Conservation (phyloP, 2,329 filamentous ascomycete genomes). For the Scedosporium aurantiacum region DNA sequence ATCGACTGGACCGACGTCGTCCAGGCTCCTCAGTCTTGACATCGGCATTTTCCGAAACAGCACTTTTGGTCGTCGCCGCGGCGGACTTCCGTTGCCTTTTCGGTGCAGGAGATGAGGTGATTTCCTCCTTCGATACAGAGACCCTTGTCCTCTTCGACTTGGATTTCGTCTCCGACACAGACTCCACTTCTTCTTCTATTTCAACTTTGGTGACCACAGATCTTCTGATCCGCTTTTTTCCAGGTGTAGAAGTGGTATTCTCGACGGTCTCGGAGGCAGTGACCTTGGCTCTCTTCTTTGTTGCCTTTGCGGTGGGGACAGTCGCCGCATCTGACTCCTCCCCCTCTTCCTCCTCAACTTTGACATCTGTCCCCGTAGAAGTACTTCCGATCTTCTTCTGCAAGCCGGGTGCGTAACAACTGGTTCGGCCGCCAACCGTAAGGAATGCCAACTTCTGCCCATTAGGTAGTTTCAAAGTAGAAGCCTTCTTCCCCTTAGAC, state of each 20-base stretch:
- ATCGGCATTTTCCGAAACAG: neutral
- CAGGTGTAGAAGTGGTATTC: neutral
- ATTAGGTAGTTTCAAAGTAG: conserved; percentile 56
- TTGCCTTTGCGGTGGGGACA: conserved; percentile 15
- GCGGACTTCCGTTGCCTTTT: conserved; percentile 1
- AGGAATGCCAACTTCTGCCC: conserved; percentile 78
- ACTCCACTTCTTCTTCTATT: conserved; percentile 17
- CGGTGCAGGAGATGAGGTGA: neutral
- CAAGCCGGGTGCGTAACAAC: conserved; percentile 71
- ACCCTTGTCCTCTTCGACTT: conserved; percentile 13
- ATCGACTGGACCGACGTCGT: conserved; percentile 18
- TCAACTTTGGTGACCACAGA: conserved; percentile 14
- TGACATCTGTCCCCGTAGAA: conserved; percentile 9
- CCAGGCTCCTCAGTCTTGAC: neutral
- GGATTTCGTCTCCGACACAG: neutral
- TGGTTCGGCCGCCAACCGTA: conserved; percentile 84
- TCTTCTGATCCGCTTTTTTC: neutral
- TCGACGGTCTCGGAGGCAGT: neutral
- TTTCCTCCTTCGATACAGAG: conserved; percentile 14
- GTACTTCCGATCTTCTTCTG: conserved; percentile 60
- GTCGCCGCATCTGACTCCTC: conserved; percentile 15
- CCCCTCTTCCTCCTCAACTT: conserved; percentile 17
- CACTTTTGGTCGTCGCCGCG: neutral
- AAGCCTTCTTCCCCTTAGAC: conserved; percentile 74
- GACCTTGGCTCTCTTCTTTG: conserved; percentile 10